Conservation (phyloP, 345 rosid genomes). For the Psidium friedrichsthalianum region DNA sequence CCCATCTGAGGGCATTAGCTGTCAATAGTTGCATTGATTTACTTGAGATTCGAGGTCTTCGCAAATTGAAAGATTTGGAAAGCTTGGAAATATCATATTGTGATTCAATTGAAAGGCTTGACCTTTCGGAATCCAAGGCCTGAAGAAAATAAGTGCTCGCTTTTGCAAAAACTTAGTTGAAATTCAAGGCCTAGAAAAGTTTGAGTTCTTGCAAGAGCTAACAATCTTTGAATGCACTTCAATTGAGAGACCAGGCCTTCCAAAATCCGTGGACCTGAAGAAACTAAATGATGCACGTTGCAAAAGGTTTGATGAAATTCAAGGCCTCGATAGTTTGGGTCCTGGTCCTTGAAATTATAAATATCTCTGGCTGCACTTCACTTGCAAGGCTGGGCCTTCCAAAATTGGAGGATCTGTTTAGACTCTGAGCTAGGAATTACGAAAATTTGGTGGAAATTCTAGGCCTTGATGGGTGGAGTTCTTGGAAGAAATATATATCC, state of each 20-base stretch:
- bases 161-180: not conserved
- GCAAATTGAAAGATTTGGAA: too few relatives aligned
- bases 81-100: not conserved
- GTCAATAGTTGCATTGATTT: too few relatives aligned
- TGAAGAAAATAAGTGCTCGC: not conserved
- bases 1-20: not conserved
- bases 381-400: not conserved
- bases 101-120: not conserved
- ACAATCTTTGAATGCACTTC: too few relatives aligned
- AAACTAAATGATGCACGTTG: too few relatives aligned
- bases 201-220: too few relatives aligned
- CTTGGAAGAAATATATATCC: too few relatives aligned
- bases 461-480: not conserved
- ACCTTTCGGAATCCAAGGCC: not conserved
- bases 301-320: not conserved
- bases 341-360: not conserved
- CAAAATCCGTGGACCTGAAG: too few relatives aligned
- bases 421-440: accelerated
- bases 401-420: not conserved
- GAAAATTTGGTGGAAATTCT: not conserved
- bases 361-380: not conserved
- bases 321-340: not conserved
- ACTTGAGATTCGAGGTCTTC: too few relatives aligned
- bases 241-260: too few relatives aligned
- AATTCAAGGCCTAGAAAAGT: too few relatives aligned